A percentile compares a stretch with the other conserved stretches of the same genome.
phyloP scores from a whole-genome alignment of 2,329 filamentous ascomycete species.

The Cladophialophora bantiana region DNA sequence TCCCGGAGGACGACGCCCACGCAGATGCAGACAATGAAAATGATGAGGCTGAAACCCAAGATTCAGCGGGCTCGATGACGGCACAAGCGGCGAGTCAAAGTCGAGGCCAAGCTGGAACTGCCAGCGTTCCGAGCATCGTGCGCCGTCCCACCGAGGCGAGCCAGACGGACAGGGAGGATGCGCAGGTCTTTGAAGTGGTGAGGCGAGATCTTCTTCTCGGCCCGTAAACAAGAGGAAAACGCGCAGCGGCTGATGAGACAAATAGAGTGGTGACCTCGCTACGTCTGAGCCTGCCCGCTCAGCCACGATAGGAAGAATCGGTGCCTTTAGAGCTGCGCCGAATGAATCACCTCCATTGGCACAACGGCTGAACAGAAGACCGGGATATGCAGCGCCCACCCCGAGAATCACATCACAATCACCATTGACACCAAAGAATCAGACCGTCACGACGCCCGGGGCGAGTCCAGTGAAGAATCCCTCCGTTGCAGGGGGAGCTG shows the following conservation, averaged over 20 bases:
- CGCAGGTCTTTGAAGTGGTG: conserved; percentile 56
- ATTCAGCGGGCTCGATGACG: conserved; percentile 12
- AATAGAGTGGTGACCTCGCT: conserved; percentile 17
- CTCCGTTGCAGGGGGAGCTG: conserved; percentile 11
- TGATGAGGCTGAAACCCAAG: conserved; percentile 15
- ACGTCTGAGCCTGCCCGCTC: conserved; percentile 16
- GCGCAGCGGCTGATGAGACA: conserved; percentile 23
- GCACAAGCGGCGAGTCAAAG: conserved; percentile 1
- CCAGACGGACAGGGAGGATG: conserved; percentile 47
- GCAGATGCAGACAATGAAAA: conserved; percentile 27
- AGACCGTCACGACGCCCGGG: conserved; percentile 6
- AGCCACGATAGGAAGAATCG: background rate
- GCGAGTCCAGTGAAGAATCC: conserved; percentile 28
- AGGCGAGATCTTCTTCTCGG: conserved; percentile 55
- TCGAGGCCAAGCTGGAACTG: conserved; percentile 1
- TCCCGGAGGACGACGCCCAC: conserved; percentile 14
- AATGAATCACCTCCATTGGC: conserved; percentile 4
- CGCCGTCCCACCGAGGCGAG: conserved; percentile 29
- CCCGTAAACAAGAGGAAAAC: conserved; percentile 44
- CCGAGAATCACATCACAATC: conserved; percentile 28
- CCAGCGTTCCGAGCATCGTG: conserved; percentile 33
- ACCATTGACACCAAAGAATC: conserved; percentile 27
- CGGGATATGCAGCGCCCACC: conserved; percentile 8
- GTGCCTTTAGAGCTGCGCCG: conserved; percentile 7
- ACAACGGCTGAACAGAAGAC: conserved; percentile 13